Evolutionary conservation across 257 asterid genomes (phyloP), one percentile per base, ranked within the genome.

Genomic region (Ophiorrhiza pumila): DNA sequence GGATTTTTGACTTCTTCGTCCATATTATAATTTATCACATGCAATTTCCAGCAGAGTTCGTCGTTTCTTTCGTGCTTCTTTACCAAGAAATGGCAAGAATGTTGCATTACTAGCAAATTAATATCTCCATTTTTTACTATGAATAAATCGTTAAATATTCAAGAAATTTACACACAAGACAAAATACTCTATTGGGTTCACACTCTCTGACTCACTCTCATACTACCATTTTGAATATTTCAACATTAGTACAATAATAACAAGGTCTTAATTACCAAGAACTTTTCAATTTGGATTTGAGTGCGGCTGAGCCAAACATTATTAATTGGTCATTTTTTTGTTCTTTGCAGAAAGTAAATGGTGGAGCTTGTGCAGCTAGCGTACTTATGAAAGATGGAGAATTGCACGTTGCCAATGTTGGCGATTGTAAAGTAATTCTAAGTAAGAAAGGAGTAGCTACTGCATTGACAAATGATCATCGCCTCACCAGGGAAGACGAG

Each of bases 301-400:
- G 11, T 7, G 1, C 17, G 11, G 20, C 18, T 57, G 35, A 57
- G 35, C 13, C 35, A 57, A 20, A 11, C 35, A 57, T 57, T 56
- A 25, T 22, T 50, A 14, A 27, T 53, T 8, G n/a, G n/a, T n/a
- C n/a, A n/a, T 22, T 14, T 27, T 65, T 46, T 12, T 4, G 18
- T n/a, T 37, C 12, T 14, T 18, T 65, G 78, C 47, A 85, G 89
- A 83, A 79, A 32, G 76, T 73, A 46, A 65, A 72, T 29, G 85
- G 90, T 20, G 90, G 90, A 81, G 87, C 90, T 4, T 85, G 86
- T 67, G 87, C 87, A 75, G 83, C 86, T 0, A 83, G 87, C 49
- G 90, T 81, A 22, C 76, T 83, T 6, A 46, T 85, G 23, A 85
- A 83, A 77, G 80, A 81, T 63, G 88, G 83, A 73, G 82, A 83